Conservation (phyloP, 495 filamentous ascomycete species). For the Jackrogersella multiformis region DNA sequence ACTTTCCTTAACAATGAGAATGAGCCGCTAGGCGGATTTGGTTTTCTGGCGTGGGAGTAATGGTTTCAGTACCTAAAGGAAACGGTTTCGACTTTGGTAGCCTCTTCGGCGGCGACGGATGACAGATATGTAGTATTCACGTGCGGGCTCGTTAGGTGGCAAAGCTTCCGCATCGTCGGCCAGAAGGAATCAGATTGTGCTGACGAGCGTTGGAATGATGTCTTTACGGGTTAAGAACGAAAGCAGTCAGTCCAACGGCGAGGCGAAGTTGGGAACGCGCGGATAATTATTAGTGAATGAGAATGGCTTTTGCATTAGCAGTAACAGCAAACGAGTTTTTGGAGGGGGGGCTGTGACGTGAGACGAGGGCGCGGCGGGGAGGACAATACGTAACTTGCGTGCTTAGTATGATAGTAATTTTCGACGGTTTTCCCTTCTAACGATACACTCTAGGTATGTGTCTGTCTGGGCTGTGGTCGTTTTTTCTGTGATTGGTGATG, state of each 20-base stretch:
- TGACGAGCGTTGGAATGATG: conserved; percentile 9
- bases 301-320: conserved; percentile 40
- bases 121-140: background rate
- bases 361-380: background rate
- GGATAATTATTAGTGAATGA: conserved; percentile 26
- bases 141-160: background rate
- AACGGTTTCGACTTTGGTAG: conserved; percentile 29
- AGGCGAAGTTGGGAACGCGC: background rate
- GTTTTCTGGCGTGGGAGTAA: conserved; percentile 28
- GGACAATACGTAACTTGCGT: conserved; percentile 14
- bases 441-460: too few relatives aligned
- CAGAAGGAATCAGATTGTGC: background rate
- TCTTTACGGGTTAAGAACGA: conserved; percentile 1
- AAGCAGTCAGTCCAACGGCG: background rate
- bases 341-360: background rate
- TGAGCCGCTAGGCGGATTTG: conserved; percentile 24
- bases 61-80: conserved; percentile 21
- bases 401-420: conserved; percentile 43
- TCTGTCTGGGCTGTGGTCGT: background rate
- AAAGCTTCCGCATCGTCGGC: background rate
- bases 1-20: conserved; percentile 37
- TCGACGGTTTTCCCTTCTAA: conserved; percentile 1
- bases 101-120: conserved; percentile 13
- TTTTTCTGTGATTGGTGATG: background rate
- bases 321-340: conserved; percentile 14